These are phyloP conservation scores for Nicotiana benthamiana DNA, from an alignment of 257 asterid species.

Conservation along the genomic window DNA sequence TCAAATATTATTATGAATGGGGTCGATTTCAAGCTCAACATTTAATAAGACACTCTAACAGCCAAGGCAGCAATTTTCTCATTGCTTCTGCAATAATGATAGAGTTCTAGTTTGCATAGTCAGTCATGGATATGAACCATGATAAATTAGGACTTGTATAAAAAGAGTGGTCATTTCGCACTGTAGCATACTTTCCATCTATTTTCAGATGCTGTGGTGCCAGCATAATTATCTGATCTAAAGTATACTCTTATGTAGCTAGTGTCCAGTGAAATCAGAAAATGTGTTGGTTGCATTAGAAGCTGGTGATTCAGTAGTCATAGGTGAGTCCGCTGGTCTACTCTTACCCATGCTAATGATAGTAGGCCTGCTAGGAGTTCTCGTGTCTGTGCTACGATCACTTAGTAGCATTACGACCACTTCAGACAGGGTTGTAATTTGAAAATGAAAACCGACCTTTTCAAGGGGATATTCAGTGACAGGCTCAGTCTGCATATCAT, in stretches of 20 bases:
- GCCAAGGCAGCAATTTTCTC: too few relatives aligned
- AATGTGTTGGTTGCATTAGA: slow-evolving; percentile 57
- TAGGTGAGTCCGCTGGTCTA: slow-evolving; percentile 11
- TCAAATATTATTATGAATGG: neutral
- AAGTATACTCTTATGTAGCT: slow-evolving; percentile 5
- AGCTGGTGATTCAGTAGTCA: slow-evolving; percentile 15
- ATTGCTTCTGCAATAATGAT: neutral
- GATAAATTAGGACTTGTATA: too few relatives aligned
- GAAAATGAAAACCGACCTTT: too few relatives aligned
- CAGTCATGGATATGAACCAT: too few relatives aligned
- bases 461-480: too few relatives aligned
- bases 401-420: slow-evolving; percentile 55
- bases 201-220: neutral
- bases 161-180: too few relatives aligned
- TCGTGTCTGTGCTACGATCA: slow-evolving; percentile 22
- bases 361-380: slow-evolving; percentile 27
- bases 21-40: neutral
- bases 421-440: slow-evolving; percentile 48
- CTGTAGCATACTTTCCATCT: too few relatives aligned
- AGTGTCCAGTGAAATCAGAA: slow-evolving; percentile 57
- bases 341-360: slow-evolving; percentile 24
- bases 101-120: too few relatives aligned
- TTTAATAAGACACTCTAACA: neutral
- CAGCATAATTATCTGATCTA: neutral
- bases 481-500: too few relatives aligned